Evolutionary conservation across 2,329 filamentous ascomycete species (phyloP).

Genomic region (Fusarium coicis): DNA sequence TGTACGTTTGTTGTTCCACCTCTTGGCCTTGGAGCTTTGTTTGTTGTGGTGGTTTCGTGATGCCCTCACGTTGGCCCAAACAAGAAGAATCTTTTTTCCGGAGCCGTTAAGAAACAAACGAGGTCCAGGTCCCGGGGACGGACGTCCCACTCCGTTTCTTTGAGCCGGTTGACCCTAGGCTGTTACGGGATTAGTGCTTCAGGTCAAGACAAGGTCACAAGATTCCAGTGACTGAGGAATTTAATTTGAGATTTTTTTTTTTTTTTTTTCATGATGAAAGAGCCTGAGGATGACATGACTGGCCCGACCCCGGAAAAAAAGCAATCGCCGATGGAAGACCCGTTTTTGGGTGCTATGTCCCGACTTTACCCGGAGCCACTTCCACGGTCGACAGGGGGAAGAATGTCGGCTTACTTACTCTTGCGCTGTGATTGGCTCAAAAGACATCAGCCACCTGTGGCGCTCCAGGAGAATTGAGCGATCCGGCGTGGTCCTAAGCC

Average conservation of each 20-base stretch:
- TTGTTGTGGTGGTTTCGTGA: conserved; percentile 27
- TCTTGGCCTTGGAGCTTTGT: conserved; percentile 17
- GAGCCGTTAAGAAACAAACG: conserved; percentile 27
- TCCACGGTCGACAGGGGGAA: conserved; percentile 9
- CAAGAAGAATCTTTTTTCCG: conserved; percentile 42
- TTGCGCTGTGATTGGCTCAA: conserved; percentile 51
- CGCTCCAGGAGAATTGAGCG: conserved; percentile 21
- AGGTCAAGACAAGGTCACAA: conserved; percentile 6
- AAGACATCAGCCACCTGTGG: conserved; percentile 33
- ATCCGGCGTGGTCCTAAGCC: conserved; percentile 6
- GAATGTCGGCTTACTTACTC: conserved; percentile 25
- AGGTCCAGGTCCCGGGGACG: conserved; percentile 14
- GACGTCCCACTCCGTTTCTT: conserved; percentile 34
- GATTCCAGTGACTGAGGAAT: neutral
- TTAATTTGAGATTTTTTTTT: conserved; percentile 12
- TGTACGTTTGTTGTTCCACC: neutral
- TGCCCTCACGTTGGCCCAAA: conserved; percentile 28
- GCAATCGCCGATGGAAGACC: conserved; percentile 11
- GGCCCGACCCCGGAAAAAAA: conserved; percentile 41
- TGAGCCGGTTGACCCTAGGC: conserved; percentile 4
- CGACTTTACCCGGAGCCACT: conserved; percentile 51
- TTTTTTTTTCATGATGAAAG: conserved; percentile 5
- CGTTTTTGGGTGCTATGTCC: conserved; percentile 27
- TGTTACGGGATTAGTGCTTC: neutral
- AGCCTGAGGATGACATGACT: conserved; percentile 26